A percentile compares a stretch with the other conserved stretches of the same genome.
phyloP scores from a whole-genome alignment of 495 filamentous ascomycete genomes.

The Beverwykella pulmonaria region DNA sequence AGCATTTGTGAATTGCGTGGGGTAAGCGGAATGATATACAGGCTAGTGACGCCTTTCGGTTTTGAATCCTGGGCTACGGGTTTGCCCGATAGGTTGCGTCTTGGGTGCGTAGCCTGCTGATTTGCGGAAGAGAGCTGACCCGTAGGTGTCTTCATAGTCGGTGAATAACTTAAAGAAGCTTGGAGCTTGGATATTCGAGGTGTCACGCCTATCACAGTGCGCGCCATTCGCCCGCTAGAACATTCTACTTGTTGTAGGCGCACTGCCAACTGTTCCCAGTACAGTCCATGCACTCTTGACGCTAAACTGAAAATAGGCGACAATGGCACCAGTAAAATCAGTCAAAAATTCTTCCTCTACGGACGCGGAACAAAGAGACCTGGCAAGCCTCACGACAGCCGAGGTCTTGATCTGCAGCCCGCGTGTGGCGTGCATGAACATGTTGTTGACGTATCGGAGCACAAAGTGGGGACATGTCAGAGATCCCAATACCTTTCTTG shows the following conservation, averaged over 20 bases:
- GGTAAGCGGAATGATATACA: not conserved
- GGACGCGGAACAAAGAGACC: not conserved
- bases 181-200: not conserved
- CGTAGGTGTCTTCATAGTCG: conserved; percentile 6
- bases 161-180: conserved; percentile 10
- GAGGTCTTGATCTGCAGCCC: not conserved
- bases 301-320: too few relatives aligned
- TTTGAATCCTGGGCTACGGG: not conserved
- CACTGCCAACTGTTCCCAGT: too few relatives aligned
- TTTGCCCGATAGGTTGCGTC: conserved; percentile 6
- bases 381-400: not conserved
- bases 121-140: conserved; percentile 7
- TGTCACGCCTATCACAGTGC: not conserved
- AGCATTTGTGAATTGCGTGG: not conserved
- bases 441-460: not conserved
- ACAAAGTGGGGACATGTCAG: not conserved
- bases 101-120: not conserved
- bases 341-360: not conserved
- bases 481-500: not conserved
- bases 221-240: not conserved
- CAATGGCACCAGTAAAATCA: too few relatives aligned
- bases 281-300: too few relatives aligned
- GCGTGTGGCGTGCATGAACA: not conserved
- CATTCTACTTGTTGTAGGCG: too few relatives aligned
- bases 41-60: not conserved